Evolutionary conservation across 2,329 filamentous ascomycete species (phyloP).

Genomic region (Alternaria rosae): DNA sequence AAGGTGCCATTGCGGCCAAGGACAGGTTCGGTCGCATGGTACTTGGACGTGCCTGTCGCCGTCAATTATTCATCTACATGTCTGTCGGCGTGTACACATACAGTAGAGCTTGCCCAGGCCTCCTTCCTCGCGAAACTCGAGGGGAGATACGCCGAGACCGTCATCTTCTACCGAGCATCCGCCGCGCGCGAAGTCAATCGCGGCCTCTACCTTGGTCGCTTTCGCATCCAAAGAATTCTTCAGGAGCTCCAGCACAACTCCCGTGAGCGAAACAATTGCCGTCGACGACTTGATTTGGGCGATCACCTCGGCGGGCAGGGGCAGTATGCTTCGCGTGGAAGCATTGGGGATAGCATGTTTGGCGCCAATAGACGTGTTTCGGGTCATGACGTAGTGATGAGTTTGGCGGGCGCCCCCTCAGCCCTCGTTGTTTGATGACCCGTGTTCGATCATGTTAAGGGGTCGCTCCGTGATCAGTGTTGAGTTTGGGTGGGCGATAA

Average conservation of each 20-base stretch:
- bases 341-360: background rate
- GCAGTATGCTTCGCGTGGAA: constrained; percentile 61
- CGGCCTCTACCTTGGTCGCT: constrained; percentile 72
- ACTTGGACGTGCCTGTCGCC: constrained; percentile 78
- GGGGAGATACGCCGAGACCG: constrained; percentile 75
- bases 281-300: constrained; percentile 86
- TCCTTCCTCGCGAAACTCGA: constrained; percentile 74
- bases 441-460: constrained; percentile 16
- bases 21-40: constrained; percentile 48
- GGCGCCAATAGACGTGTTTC: constrained; percentile 1
- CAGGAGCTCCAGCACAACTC: constrained; percentile 74
- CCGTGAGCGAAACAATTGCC: constrained; percentile 76
- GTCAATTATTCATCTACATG: constrained; percentile 8
- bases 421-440: constrained; percentile 5
- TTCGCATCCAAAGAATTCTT: constrained; percentile 86
- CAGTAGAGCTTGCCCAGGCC: constrained; percentile 77
- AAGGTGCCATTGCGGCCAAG: constrained; percentile 79
- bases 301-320: constrained; percentile 73
- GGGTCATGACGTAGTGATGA: constrained; percentile 22
- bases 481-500: constrained; percentile 3
- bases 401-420: constrained; percentile 6
- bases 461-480: constrained; percentile 1
- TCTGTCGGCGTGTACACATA: constrained; percentile 49
- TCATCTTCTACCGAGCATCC: constrained; percentile 85
- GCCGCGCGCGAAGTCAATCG: constrained; percentile 77